Evolutionary conservation across 345 rosid species (phyloP).

Genomic region (Mercurialis annua): DNA sequence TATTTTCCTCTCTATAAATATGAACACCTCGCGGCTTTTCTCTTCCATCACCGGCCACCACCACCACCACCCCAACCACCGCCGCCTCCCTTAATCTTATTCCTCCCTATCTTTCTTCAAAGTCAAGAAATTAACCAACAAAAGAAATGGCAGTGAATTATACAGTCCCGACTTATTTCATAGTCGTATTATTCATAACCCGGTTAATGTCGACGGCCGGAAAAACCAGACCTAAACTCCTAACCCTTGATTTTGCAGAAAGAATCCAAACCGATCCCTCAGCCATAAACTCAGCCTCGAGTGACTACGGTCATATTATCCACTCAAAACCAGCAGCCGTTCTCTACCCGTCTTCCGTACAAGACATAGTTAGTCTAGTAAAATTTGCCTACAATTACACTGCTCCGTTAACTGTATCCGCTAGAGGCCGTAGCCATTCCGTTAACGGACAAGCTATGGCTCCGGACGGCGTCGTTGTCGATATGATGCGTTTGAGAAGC

Average conservation of each 20-base stretch:
- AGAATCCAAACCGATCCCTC: conserved; percentile 41
- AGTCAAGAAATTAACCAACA: background rate
- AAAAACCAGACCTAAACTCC: conserved; percentile 25
- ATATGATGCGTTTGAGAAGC: conserved; percentile 64
- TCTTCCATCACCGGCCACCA: background rate
- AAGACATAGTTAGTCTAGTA: conserved; percentile 49
- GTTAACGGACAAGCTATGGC: conserved; percentile 88
- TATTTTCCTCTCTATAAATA: conserved; percentile 15
- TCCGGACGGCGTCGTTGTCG: conserved; percentile 66
- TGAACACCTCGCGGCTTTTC: background rate
- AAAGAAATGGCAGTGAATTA: conserved; percentile 30
- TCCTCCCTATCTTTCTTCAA: background rate
- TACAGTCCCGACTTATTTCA: conserved; percentile 22
- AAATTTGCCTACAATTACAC: conserved; percentile 35
- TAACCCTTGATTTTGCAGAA: conserved; percentile 13
- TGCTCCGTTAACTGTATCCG: conserved; percentile 51
- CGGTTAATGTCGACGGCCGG: conserved; percentile 26
- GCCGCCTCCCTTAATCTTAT: background rate
- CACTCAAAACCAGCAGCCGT: conserved; percentile 54
- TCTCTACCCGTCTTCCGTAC: conserved; percentile 51
- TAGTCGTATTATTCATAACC: conserved; percentile 31
- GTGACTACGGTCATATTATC: conserved; percentile 65
- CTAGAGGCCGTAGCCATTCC: conserved; percentile 90
- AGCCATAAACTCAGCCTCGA: conserved; percentile 44
- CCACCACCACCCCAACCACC: conserved; percentile 1